Base-by-base conservation (phyloP, 345 rosid species). In the Eucalyptus tenuipes region DNA sequence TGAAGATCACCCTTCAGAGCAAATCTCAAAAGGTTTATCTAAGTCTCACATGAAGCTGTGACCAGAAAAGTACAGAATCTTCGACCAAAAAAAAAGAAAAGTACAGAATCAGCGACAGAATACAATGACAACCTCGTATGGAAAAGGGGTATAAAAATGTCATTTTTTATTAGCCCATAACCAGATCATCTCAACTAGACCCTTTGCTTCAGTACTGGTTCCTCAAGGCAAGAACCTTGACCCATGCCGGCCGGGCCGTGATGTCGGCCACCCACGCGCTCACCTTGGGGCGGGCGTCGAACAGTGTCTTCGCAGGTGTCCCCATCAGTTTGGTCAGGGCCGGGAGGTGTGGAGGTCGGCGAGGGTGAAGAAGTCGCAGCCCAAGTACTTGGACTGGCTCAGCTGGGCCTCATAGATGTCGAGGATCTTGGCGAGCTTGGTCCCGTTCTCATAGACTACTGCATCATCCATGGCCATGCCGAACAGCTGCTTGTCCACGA, bases 141-240 rank as follows among this genome's bases (percentile, higher is more conserved):
- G 18, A 18, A 50, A 1, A 52, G 10, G 8, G 4, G 24, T 52
- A 3, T 52, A 0, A 3, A 18, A 18, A 18, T 24, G 17, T 8
- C 24, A 1, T 52, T 18, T 17, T 52, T 52, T 18, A 52, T 52
- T 18, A 2, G 0, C 55, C 0, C 79, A 24, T 10, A 37, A 47
- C 52, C 89, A 85, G 75, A 44, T 9, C 20, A 37, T 33, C 9
- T 14, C 29, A 44, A 16, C 49, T 45, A 52, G 29, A 12, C 5
- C 82, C 71, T 87, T 48, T 1, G 17, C 64, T 53, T 33, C 24
- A 79, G 49, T 27, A 59, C 5, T 87, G 59, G 29, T 53, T 85
- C 50, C 85, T 88, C 93, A 94, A 40, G 25, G 93, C 95, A 53
- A 93, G 81, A 52, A 96, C 94, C 93, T 97, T 96, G 80, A 88